Evolutionary conservation across 805 yeast genomes (phyloP), one percentile per base, ranked within the genome.

Genomic region (Schizosaccharomyces octosporus): DNA sequence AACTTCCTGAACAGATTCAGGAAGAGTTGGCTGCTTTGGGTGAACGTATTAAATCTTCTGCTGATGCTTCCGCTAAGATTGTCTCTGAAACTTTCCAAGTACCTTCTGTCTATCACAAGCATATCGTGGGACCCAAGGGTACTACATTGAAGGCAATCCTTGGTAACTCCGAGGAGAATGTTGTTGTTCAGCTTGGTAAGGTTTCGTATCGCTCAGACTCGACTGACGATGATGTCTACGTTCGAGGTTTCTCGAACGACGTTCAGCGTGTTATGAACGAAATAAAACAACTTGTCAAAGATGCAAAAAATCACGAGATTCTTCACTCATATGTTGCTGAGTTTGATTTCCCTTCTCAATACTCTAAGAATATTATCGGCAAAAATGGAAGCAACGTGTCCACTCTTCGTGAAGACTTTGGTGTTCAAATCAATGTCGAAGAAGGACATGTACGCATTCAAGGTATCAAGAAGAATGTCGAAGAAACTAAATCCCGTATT

Each of bases 341-440:
- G 48, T 69, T 83, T 61, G 76, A 75, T 39, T 81, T 87, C 69
- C 94, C 96, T 64, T 72, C 81, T 1, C 73, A 76, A 61, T 79
- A 81, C 59, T 74, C 90, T 63, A 78, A 93, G 36, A 82, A 93
- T 72, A 76, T 94, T 61, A 87, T 93, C 71, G 99, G 99, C 66
- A 85, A 84, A 69, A 85, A 81, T 64, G 98, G 99, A 62, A 74
- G 86, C 55, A 81, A 81, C 69, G 73, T 93, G 68, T 79, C 80
- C 66, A 74, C 79, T 60, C 71, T 87, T 63, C 78, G 84, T 64
- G 86, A 84, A 9, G 84, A 85, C 67, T 87, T 76, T 67, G 87
- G 82, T 59, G 87, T 85, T 65, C 79, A 78, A 66, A 77, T 93
- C 64, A 95, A 89, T 67, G 82, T 87, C 61, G 82, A 79, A 59